Conservation (phyloP, 2,329 filamentous ascomycete genomes). For the Alternaria angustiovoidea region DNA sequence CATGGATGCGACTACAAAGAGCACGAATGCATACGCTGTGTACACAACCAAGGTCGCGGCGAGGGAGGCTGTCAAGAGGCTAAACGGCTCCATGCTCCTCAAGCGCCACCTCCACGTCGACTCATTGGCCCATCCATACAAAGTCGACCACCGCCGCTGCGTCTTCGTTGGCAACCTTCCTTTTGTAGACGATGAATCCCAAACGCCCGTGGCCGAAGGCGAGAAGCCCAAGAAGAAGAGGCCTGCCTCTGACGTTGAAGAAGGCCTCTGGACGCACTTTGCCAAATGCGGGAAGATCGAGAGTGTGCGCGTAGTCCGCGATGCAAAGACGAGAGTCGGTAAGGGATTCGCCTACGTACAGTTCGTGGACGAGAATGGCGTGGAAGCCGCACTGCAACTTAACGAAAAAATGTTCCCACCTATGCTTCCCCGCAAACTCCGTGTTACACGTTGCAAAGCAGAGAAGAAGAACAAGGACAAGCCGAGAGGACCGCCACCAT, state of each 20-base stretch:
- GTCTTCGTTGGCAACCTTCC: constrained; percentile 96
- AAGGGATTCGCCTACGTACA: constrained; percentile 99
- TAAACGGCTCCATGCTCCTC: constrained; percentile 86
- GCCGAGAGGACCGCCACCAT: constrained; percentile 38
- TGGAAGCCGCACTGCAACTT: constrained; percentile 88
- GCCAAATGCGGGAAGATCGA: constrained; percentile 82
- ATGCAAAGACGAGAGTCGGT: constrained; percentile 87
- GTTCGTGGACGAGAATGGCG: constrained; percentile 84
- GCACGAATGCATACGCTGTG: constrained; percentile 92
- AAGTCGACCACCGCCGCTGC: constrained; percentile 84
- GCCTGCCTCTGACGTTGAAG: constrained; percentile 84
- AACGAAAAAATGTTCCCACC: constrained; percentile 93
- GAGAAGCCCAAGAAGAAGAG: constrained; percentile 72
- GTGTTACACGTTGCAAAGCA: constrained; percentile 86
- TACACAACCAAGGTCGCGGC: constrained; percentile 80
- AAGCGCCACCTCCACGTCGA: constrained; percentile 91
- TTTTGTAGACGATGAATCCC: constrained; percentile 91
- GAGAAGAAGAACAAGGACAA: constrained; percentile 53
- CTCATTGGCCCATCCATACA: constrained; percentile 84
- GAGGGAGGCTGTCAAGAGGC: constrained; percentile 74
- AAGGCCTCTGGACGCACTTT: constrained; percentile 89
- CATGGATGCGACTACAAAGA: constrained; percentile 90
- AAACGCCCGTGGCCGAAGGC: constrained; percentile 68
- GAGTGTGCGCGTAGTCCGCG: constrained; percentile 89
- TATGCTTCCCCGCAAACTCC: constrained; percentile 86